These are phyloP conservation scores for Chrysosporium queenslandicum DNA, from an alignment of 2,329 filamentous ascomycete genomes.

Conservation along the genomic window DNA sequence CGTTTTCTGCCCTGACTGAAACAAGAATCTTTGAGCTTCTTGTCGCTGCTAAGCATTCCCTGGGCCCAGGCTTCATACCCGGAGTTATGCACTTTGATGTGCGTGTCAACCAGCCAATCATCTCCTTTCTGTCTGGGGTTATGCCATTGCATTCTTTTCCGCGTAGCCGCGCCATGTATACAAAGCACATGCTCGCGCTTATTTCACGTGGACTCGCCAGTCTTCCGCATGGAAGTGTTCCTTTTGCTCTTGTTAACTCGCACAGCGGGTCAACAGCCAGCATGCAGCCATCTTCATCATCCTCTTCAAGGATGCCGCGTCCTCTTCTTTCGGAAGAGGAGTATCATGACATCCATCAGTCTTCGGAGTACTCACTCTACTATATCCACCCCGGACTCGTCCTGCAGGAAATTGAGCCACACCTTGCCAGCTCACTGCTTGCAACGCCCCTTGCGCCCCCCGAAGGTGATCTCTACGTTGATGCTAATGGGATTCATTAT, in stretches of 20 bases:
- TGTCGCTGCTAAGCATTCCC: not conserved
- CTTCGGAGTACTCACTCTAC: constrained; percentile 13
- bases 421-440: constrained; percentile 14
- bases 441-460: constrained; percentile 12
- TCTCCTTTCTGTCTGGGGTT: constrained; percentile 3
- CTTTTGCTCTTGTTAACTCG: not conserved
- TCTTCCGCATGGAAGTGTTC: too few species aligned
- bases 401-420: constrained; percentile 6
- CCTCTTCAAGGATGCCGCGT: not conserved
- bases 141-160: not conserved
- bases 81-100: constrained; percentile 4
- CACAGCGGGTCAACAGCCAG: not conserved
- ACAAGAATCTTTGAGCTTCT: constrained; percentile 10
- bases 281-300: not conserved
- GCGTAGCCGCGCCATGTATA: not conserved
- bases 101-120: constrained; percentile 1
- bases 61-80: not conserved
- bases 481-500: constrained; percentile 15
- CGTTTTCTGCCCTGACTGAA: not conserved
- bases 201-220: too few species aligned
- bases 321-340: constrained; percentile 11
- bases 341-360: constrained; percentile 11
- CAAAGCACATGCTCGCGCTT: not conserved
- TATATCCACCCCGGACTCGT: constrained; percentile 11
- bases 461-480: constrained; percentile 10